Evolutionary conservation across 2,329 filamentous ascomycete genomes (phyloP).

Genomic region (Nannizzia gypsea): DNA sequence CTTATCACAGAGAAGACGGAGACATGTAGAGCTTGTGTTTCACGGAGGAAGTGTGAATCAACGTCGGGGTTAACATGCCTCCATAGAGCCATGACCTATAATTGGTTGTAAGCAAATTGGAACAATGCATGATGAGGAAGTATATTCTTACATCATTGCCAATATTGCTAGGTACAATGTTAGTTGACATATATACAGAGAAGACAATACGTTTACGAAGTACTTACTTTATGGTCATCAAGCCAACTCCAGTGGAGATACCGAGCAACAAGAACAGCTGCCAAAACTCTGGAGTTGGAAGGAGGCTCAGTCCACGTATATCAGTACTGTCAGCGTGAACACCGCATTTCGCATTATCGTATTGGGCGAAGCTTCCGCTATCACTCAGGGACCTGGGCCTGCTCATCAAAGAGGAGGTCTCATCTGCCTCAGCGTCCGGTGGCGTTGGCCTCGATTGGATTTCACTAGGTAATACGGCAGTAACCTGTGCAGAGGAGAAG

Average conservation of each 20-base stretch:
- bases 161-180: constrained; percentile 57
- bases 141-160: constrained; percentile 59
- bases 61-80: constrained; percentile 66
- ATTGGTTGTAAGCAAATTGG: constrained; percentile 9
- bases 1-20: constrained; percentile 84
- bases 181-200: constrained; percentile 21
- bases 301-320: constrained; percentile 70
- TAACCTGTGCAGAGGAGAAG: constrained; percentile 16
- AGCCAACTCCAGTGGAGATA: constrained; percentile 78
- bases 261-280: constrained; percentile 78
- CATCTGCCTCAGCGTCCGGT: constrained; percentile 42
- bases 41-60: constrained; percentile 60
- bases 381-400: constrained; percentile 39
- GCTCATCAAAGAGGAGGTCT: constrained; percentile 72
- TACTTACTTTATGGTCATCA: constrained; percentile 97
- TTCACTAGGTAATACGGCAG: constrained; percentile 14
- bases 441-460: constrained; percentile 14
- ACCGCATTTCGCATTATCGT: constrained; percentile 24
- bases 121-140: neutral
- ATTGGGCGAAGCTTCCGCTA: constrained; percentile 16
- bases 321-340: constrained; percentile 72
- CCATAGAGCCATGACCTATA: constrained; percentile 65
- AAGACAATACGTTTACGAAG: neutral
- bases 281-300: constrained; percentile 72
- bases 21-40: constrained; percentile 80